phyloP scores from a whole-genome alignment of 805 yeast genomes.

The Clavispora santaluciae region DNA sequence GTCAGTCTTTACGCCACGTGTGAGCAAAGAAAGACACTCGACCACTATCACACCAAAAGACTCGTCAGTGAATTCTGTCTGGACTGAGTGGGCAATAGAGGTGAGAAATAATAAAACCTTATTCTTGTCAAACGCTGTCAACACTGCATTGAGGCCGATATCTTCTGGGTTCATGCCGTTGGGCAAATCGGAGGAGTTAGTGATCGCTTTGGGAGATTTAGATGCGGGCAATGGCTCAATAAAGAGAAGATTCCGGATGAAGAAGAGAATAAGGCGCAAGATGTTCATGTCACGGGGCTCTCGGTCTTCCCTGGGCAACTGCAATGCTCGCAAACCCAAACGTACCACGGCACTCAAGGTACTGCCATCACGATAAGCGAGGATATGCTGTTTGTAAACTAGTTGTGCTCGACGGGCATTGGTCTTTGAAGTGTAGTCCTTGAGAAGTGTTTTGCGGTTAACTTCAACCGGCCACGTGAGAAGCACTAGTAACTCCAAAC shows the following conservation, averaged over 20 bases:
- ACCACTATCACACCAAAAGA: slow-evolving; percentile 58
- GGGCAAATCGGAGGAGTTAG: slow-evolving; percentile 44
- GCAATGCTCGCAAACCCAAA: slow-evolving; percentile 58
- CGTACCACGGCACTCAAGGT: slow-evolving; percentile 67
- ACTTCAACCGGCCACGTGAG: slow-evolving; percentile 82
- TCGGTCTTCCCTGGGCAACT: slow-evolving; percentile 49
- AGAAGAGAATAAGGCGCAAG: slow-evolving; percentile 62
- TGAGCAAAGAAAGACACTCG: slow-evolving; percentile 63
- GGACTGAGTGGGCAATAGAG: slow-evolving; percentile 65
- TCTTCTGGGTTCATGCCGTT: slow-evolving; percentile 58
- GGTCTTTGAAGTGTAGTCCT: slow-evolving; percentile 55
- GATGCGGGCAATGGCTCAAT: slow-evolving; percentile 68
- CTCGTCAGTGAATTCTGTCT: slow-evolving; percentile 56
- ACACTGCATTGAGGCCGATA: slow-evolving; percentile 55
- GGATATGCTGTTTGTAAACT: slow-evolving; percentile 62
- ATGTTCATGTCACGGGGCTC: slow-evolving; percentile 68
- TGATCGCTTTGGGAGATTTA: slow-evolving; percentile 38
- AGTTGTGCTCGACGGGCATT: slow-evolving; percentile 50
- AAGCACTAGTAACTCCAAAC: slow-evolving; percentile 75
- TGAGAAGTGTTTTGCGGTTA: slow-evolving; percentile 38
- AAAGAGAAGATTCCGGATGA: slow-evolving; percentile 72
- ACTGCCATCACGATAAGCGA: slow-evolving; percentile 54
- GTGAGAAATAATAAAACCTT: slow-evolving; percentile 68
- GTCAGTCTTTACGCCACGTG: slow-evolving; percentile 43
- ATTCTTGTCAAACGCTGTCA: slow-evolving; percentile 58